Base-by-base conservation (phyloP, 1,284 basidiomycete species). In the Ustilago lituana region DNA sequence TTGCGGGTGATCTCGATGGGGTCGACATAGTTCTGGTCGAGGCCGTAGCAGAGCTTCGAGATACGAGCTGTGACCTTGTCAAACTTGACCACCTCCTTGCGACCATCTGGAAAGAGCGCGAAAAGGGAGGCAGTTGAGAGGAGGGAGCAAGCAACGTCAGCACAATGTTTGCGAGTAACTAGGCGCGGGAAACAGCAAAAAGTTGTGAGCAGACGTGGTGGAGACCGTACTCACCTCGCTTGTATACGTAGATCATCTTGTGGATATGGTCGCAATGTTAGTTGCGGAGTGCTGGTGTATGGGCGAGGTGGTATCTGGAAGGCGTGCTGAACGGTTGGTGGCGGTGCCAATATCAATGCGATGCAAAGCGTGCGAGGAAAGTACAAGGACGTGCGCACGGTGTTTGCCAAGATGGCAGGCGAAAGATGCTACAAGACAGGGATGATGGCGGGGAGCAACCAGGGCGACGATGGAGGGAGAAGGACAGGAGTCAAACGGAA, bases 11-110 rank as follows among this genome's bases (percentile, higher is more conserved):
- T 82, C 90, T 96, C 92, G 57, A 96, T 92, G 12, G 96, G 91
- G 82, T 97, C 93, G 46, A 99, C 90, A 78, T 93, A 92, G 81
- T 94, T 90, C 74, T 88, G 86, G 84, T 99, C 95, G 29, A 99
- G 89, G 66, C 95, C 95, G 82, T 98, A 98, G 79, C 94, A 96
- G 20, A 99, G 89, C 85, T 98, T 98, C 83, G 90, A 89, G 81
- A 98, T 91, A 76, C 94, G 86, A 29, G 91, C 89, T 19, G 77
- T 82, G 63, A 82, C 81, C 68, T 82, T 82, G 74, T 82, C 80
- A 49, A 82, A 82, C 41, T 75, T 76, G 61, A 80, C 77, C 19
- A 66, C 58, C 67, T 80, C 78, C 61, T 80, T 80, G 65, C 78
- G 78, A 27, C 78, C 78, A 53, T 80, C 78, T 79, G 62, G 11